phyloP scores from a whole-genome alignment of 495 filamentous ascomycete genomes.

The Neurospora sp. region DNA sequence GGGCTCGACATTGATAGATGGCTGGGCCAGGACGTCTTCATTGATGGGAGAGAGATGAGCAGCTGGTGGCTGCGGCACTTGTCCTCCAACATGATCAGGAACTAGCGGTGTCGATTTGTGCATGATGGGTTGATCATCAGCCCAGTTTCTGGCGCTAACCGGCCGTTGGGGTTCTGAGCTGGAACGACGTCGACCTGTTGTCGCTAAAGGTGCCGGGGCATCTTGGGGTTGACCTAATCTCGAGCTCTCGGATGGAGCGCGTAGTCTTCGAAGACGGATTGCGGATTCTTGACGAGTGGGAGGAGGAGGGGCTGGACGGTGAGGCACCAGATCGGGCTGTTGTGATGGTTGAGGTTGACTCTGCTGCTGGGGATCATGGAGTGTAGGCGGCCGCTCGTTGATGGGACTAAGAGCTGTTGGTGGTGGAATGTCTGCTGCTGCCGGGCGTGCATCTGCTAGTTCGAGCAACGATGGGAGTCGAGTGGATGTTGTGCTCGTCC shows the following conservation, averaged over 20 bases:
- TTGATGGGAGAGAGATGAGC: not conserved
- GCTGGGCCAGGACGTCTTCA: not conserved
- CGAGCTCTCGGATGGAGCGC: not conserved
- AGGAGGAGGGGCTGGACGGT: not conserved
- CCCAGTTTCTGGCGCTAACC: not conserved
- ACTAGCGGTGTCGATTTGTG: not conserved
- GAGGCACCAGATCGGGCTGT: not conserved
- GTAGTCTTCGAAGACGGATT: slow-evolving; percentile 11
- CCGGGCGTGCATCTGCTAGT: not conserved
- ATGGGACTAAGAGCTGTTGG: not conserved
- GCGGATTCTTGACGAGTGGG: slow-evolving; percentile 5
- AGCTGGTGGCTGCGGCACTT: not conserved
- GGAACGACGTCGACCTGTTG: slow-evolving; percentile 4
- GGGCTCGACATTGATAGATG: not conserved
- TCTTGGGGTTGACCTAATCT: not conserved
- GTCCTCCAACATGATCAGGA: not conserved
- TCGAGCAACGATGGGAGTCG: not conserved
- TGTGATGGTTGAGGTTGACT: not conserved
- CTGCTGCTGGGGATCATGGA: not conserved
- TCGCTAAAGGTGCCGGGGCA: not conserved
- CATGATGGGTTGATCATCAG: not conserved
- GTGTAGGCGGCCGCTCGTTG: not conserved
- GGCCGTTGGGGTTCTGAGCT: slow-evolving; percentile 13
- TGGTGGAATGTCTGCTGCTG: not conserved
- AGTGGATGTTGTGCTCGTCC: not conserved